A percentile compares a stretch with the other conserved stretches of the same genome.
Conservation (phyloP, 192 early-diverging fungal genomes). For the Gonapodya sp. region DNA sequence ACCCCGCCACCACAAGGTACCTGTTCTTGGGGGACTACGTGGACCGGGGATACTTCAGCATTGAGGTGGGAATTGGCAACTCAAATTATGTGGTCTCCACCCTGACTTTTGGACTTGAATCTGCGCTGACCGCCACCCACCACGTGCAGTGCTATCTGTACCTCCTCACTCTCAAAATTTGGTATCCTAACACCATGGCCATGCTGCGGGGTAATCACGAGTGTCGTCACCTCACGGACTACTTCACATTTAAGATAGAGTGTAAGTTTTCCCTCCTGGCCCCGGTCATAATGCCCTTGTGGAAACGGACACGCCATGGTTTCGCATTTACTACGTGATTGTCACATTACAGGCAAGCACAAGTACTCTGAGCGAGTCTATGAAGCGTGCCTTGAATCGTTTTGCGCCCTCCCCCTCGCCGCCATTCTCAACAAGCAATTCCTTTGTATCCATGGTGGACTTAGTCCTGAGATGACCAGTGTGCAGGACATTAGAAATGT, state of each 20-base stretch:
- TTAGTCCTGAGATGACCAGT: constrained; percentile 86
- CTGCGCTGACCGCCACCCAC: too few species aligned
- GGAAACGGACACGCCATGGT: not conserved
- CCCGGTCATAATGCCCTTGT: not conserved
- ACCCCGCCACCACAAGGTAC: constrained; percentile 81
- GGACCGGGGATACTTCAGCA: constrained; percentile 93
- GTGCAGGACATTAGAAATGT: constrained; percentile 74
- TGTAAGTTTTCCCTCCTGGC: constrained; percentile 42
- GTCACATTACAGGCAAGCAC: constrained; percentile 57
- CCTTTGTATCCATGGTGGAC: constrained; percentile 91
- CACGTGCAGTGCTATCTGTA: constrained; percentile 72
- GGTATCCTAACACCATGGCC: constrained; percentile 77
- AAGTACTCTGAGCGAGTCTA: constrained; percentile 89
- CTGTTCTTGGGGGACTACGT: constrained; percentile 96
- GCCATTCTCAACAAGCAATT: constrained; percentile 94
- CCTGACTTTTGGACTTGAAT: not conserved
- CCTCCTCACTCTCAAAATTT: constrained; percentile 82
- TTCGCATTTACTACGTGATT: not conserved
- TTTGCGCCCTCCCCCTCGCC: constrained; percentile 84
- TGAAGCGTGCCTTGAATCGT: constrained; percentile 82
- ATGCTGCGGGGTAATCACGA: constrained; percentile 95
- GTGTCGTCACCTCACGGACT: constrained; percentile 93
- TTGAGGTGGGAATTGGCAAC: constrained; percentile 53
- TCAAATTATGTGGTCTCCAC: not conserved
- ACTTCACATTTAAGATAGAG: constrained; percentile 97